Base-by-base conservation (phyloP, 2,329 filamentous ascomycete genomes). In the Penicillium sp. region DNA sequence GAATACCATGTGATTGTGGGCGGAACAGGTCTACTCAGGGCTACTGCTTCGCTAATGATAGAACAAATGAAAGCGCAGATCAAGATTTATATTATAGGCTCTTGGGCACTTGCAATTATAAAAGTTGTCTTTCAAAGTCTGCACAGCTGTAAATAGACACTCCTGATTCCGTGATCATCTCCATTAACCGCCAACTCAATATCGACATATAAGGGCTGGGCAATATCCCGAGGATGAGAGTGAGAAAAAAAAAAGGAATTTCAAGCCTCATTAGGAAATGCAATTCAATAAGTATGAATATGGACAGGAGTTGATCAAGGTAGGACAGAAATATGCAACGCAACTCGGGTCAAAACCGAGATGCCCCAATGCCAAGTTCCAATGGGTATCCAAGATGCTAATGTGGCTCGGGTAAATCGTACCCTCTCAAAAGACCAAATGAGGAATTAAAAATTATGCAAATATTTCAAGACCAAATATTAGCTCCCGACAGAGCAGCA, bases 401-500 rank as follows among this genome's bases (percentile, higher is more conserved):
- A 27, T 3, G 10, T 42, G 38, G 24, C 10, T 42, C 24, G 13
- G 4, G 18, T 31, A 42, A 31, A 36, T 20, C 18, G 10, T 18
- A 20, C 2, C 24, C 24, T 16, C 18, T 10, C 7, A 31, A n/a
- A 13, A 16, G 2, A 10, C 16, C 13, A 33, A 27, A 25, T 3
- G 18, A 18, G 9, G 16, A 6, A 38, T 20, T 20, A 20, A 6
- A 8, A 20, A 11, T 33, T 20, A 38, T 38, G 35, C 8, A 42
- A 28, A 24, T 14, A 5, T 14, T 11, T 49, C 31, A 44, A 25
- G 30, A 48, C 48, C 57, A 63, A n/a, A 41, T 55, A 51, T 60
- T 53, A 22, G 51, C 57, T 1, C 60, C 58, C 20, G 61, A 48
- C 46, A 73, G 45, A 11, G 70, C 69, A 25, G 68, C 56, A 25